Percentiles rank a stretch among this genome's conserved stretches.
phyloP scores from a whole-genome alignment of 345 rosid species.

The Camelina laxa region DNA sequence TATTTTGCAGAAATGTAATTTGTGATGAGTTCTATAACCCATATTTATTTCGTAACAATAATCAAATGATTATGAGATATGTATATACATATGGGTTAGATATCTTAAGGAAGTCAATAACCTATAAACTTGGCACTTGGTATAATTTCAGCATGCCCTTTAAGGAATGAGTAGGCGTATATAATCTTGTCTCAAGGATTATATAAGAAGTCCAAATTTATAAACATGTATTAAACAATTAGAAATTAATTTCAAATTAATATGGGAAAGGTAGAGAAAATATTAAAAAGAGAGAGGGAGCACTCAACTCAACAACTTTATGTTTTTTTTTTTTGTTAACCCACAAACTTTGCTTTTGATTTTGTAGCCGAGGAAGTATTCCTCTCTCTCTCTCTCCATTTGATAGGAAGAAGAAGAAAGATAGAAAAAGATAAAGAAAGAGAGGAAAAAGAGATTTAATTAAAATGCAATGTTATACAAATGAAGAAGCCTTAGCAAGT shows the following conservation, averaged over 20 bases:
- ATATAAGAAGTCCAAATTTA: conserved; percentile 13
- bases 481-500: conserved; percentile 68
- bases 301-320: conserved; percentile 43
- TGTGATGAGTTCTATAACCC: not conserved
- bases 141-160: conserved; percentile 39
- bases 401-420: conserved; percentile 43
- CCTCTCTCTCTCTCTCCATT: conserved; percentile 40
- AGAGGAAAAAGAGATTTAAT: conserved; percentile 32
- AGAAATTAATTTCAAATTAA: not conserved
- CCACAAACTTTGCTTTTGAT: conserved; percentile 43
- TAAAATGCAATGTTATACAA: conserved; percentile 76
- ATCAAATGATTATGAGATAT: not conserved
- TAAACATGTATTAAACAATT: not conserved
- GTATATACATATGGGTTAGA: not conserved
- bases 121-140: conserved; percentile 21
- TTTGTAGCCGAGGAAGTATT: conserved; percentile 29
- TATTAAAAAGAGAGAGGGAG: conserved; percentile 27
- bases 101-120: not conserved
- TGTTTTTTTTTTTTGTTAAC: conserved; percentile 15
- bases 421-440: conserved; percentile 41
- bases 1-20: not conserved
- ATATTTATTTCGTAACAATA: not conserved
- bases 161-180: conserved; percentile 39
- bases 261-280: conserved; percentile 35
- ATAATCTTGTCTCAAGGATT: conserved; percentile 40